phyloP scores from a whole-genome alignment of 768 basidiomycete genomes.

The Leucocoprinus sp. region DNA sequence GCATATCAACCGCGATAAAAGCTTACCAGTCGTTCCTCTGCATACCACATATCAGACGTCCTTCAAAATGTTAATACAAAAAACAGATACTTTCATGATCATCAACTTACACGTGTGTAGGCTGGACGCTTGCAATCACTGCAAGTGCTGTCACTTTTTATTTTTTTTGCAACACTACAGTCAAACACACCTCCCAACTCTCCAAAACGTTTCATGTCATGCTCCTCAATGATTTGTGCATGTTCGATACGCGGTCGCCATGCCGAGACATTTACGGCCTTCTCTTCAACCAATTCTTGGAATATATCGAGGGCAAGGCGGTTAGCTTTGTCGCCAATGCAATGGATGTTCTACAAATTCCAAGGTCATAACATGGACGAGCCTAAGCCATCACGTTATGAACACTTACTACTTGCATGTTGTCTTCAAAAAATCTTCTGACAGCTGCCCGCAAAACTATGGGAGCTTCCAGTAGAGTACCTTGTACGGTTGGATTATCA shows the following conservation, averaged over 20 bases:
- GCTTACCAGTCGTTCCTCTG: conserved; percentile 67
- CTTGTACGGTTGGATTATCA: conserved; percentile 64
- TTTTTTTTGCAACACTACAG: background rate
- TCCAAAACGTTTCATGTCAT: conserved; percentile 65
- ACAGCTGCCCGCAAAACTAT: conserved; percentile 47
- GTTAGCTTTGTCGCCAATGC: conserved; percentile 86
- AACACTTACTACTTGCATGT: conserved; percentile 73
- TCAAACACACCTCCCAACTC: conserved; percentile 61
- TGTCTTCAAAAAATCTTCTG: conserved; percentile 57
- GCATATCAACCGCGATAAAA: background rate
- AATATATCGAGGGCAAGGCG: conserved; percentile 77
- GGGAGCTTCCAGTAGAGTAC: conserved; percentile 57
- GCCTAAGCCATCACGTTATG: background rate
- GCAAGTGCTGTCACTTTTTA: background rate
- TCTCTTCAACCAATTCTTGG: conserved; percentile 45
- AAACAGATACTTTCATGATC: background rate
- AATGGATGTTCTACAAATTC: conserved; percentile 66
- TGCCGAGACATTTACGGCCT: conserved; percentile 29
- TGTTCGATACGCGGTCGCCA: conserved; percentile 85
- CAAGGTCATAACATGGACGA: background rate
- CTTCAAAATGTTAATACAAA: conserved; percentile 24
- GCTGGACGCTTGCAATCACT: conserved; percentile 92
- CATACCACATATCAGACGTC: conserved; percentile 90
- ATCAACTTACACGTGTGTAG: conserved; percentile 72
- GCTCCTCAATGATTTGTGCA: conserved; percentile 73